Base-by-base conservation (phyloP, 2,329 filamentous ascomycete species). In the Aspergillus caelatus region DNA sequence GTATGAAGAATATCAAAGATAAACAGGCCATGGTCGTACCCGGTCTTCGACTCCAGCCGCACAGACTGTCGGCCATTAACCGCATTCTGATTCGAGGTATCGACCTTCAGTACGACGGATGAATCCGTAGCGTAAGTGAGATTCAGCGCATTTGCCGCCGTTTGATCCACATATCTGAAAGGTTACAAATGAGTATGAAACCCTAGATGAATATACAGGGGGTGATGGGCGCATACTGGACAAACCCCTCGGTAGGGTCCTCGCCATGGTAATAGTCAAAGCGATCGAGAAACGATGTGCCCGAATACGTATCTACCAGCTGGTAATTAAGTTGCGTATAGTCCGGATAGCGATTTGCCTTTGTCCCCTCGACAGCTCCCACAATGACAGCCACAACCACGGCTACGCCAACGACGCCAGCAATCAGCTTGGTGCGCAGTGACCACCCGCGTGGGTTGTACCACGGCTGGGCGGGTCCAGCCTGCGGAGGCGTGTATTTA, bases 1-100 rank as follows among this genome's bases (percentile, higher is more conserved):
- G 85, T 85, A 75, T 90, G 88, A 64, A 84, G 81, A 67, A 90
- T 80, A 71, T 90, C 87, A 70, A 90, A 90, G 70, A 90, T 79
- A 77, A 90, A 90, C n/a, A 90, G 83, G 0, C 88, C 88, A n/a
- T 73, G 77, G 70, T 87, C 75, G 75, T 89, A 90, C 52, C 84
- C 84, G 52, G 75, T 79, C 71, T 86, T 88, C 41, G 88, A 90
- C 64, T 86, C 82, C 61, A 90, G 78, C 16, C 88, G 86, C 16
- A 90, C 87, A 0, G 87, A 89, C 75, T 86, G 86, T 26, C 88
- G 86, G 56, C 88, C 88, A 0, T 82, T 86, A 3, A 83, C 83
- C 21, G 86, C 84, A 66, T 87, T 84, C 10, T 82, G 82, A 19
- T 88, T 85, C 1, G 81, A 82, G 12, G 86, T 88, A 72, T 91